Evolutionary conservation across 441 rosid genomes (phyloP), one percentile per base, ranked within the genome.

Genomic region (Erodium texanum): DNA sequence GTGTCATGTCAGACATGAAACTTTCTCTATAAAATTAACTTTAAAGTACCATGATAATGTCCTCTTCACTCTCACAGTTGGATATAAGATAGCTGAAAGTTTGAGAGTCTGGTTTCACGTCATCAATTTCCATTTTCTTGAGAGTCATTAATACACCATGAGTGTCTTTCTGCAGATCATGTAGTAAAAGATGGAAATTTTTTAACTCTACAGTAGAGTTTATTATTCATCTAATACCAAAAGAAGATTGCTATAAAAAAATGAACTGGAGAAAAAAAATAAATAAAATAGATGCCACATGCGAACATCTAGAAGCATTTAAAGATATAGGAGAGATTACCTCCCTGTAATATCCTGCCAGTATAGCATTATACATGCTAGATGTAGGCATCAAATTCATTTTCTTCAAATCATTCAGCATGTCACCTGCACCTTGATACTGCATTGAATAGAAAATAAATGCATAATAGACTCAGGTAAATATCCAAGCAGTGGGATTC

Each of bases 281-380:
- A 52, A 52, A 52, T 52, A 52, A 52, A 50, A 52, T 52, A 52
- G 22, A 15, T 16, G 52, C 19, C 9, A 43, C 14, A 50, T 14
- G 15, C 19, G n/a, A 43, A 67, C 10, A 70, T 41, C 15, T 12
- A 50, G 32, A 74, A 59, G n/a, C 27, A 59, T 63, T 54, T 68
- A 43, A 52, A 14, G 19, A 64, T 32, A 34, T 12, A 36, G 34
- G 56, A 34, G 45, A 78, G 71, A 75, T 77, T 72, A 93, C 97
- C 92, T 91, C 86, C 66, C 89, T 89, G 71, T 79, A 93, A 72
- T 82, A 88, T 70, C 93, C 97, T 64, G 68, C 86, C 86, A 93
- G 78, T 73, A 93, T 85, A 67, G 85, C 72, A 66, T 91, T 93
- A 81, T 83, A 93, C 87, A 93, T 87, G 84, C 67, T 68, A 71